Conservation (phyloP, 2,329 filamentous ascomycete genomes). For the Verticillium longisporum region DNA sequence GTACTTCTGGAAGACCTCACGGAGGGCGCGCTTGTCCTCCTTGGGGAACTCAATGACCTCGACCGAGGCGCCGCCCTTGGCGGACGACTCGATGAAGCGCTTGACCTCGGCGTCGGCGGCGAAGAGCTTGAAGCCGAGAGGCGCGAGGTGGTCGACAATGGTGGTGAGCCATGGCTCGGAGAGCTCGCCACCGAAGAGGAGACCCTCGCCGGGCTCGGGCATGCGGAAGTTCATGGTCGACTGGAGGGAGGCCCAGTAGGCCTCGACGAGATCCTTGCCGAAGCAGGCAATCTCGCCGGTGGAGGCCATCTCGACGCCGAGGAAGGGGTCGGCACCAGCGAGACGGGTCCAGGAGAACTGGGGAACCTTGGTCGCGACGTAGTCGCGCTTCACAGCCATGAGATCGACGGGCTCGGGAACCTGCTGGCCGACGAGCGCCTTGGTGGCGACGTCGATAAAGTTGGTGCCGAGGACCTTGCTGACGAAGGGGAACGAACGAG, state of each 20-base stretch:
- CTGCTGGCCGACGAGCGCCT: slow-evolving; percentile 78
- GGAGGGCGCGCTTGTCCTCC: slow-evolving; percentile 87
- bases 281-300: slow-evolving; percentile 99
- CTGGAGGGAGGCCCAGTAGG: slow-evolving; percentile 95
- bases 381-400: slow-evolving; percentile 84
- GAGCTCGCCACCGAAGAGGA: slow-evolving; percentile 85
- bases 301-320: slow-evolving; percentile 94
- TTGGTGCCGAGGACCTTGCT: slow-evolving; percentile 94
- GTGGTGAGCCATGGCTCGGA: slow-evolving; percentile 63
- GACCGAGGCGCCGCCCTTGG: slow-evolving; percentile 62
- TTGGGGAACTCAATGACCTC: slow-evolving; percentile 96
- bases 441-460: slow-evolving; percentile 94
- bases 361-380: slow-evolving; percentile 93
- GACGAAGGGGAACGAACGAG: slow-evolving; percentile 96
- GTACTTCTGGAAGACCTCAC: slow-evolving; percentile 95
- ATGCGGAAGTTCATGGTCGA: slow-evolving; percentile 99
- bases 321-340: slow-evolving; percentile 92
- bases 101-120: slow-evolving; percentile 80
- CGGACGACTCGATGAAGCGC: slow-evolving; percentile 66
- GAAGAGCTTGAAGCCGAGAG: slow-evolving; percentile 91
- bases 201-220: slow-evolving; percentile 87
- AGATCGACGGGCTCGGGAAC: slow-evolving; percentile 81
- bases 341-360: slow-evolving; percentile 99
- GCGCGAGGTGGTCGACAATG: slow-evolving; percentile 80
- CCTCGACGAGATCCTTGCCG: slow-evolving; percentile 89